phyloP scores from a whole-genome alignment of 2,329 filamentous ascomycete genomes.

The Diaporthe nobilis region DNA sequence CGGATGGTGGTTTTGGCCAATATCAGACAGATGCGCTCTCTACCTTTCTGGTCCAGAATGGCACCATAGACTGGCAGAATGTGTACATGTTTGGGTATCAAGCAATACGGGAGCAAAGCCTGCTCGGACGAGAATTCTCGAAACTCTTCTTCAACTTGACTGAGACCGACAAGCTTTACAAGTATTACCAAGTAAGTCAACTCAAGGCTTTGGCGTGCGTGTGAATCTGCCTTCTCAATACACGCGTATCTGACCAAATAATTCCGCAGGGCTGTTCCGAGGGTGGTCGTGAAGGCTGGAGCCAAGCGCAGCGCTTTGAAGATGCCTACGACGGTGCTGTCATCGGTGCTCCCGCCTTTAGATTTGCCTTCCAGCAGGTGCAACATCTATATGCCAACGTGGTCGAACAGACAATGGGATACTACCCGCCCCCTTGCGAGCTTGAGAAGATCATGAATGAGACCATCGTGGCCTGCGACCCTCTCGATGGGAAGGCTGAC shows the following conservation, averaged over 20 bases:
- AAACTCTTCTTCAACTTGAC: conserved; percentile 54
- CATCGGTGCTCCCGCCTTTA: conserved; percentile 62
- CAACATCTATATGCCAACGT: conserved; percentile 46
- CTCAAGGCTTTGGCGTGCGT: background rate
- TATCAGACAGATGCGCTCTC: conserved; percentile 54
- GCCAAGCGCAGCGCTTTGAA: conserved; percentile 55
- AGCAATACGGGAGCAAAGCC: conserved; percentile 65
- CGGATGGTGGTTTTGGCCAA: conserved; percentile 65
- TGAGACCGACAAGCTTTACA: conserved; percentile 54
- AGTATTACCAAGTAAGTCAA: conserved; percentile 63
- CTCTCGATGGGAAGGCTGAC: conserved; percentile 30
- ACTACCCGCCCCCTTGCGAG: conserved; percentile 56
- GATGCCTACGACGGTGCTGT: conserved; percentile 61
- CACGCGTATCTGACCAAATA: background rate
- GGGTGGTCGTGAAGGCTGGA: conserved; percentile 65
- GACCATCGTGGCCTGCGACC: conserved; percentile 37
- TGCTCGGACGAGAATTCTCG: conserved; percentile 61
- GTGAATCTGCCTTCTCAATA: background rate
- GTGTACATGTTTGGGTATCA: conserved; percentile 66
- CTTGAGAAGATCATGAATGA: conserved; percentile 42
- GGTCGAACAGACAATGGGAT: conserved; percentile 57
- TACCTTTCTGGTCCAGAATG: conserved; percentile 61
- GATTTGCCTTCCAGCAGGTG: conserved; percentile 55
- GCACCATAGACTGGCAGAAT: conserved; percentile 65
- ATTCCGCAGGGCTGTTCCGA: conserved; percentile 58